phyloP scores from a whole-genome alignment of 2,329 filamentous ascomycete species.

The Fusarium paranaense region DNA sequence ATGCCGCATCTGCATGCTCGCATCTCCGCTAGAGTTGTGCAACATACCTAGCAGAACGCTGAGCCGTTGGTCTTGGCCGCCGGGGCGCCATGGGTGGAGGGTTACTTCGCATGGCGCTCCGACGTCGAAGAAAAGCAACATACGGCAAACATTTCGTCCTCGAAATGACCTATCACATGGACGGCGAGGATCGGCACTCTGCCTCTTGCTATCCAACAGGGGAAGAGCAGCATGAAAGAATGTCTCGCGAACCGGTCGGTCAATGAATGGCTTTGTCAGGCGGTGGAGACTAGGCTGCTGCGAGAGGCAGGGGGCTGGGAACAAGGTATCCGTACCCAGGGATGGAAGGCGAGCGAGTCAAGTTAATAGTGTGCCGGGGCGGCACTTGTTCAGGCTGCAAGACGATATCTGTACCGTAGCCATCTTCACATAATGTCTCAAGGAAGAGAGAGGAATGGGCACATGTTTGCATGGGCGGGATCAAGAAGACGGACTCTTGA shows the following conservation, averaged over 20 bases:
- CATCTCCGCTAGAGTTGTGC: conserved; percentile 10
- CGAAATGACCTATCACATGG: conserved; percentile 18
- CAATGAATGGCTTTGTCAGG: background rate
- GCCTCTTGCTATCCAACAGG: conserved; percentile 7
- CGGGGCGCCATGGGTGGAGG: conserved; percentile 15
- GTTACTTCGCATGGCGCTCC: conserved; percentile 31
- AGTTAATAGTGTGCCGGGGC: background rate
- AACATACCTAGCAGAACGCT: conserved; percentile 12
- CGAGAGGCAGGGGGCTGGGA: background rate
- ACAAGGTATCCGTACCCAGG: background rate
- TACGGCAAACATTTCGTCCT: conserved; percentile 4
- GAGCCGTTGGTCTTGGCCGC: conserved; percentile 1
- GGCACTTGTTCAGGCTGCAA: conserved; percentile 1
- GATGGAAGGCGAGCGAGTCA: background rate
- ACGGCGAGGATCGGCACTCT: background rate
- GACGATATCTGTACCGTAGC: background rate
- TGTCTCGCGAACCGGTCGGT: background rate
- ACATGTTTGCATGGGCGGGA: background rate
- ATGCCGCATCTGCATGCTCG: conserved; percentile 18
- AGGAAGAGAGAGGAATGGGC: background rate
- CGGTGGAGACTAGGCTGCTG: background rate
- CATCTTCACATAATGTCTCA: background rate
- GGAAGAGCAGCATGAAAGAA: conserved; percentile 5
- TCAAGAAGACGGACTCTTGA: background rate
- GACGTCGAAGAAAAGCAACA: conserved; percentile 12